phyloP scores from a whole-genome alignment of 768 basidiomycete species.

The Boletus edulis region DNA sequence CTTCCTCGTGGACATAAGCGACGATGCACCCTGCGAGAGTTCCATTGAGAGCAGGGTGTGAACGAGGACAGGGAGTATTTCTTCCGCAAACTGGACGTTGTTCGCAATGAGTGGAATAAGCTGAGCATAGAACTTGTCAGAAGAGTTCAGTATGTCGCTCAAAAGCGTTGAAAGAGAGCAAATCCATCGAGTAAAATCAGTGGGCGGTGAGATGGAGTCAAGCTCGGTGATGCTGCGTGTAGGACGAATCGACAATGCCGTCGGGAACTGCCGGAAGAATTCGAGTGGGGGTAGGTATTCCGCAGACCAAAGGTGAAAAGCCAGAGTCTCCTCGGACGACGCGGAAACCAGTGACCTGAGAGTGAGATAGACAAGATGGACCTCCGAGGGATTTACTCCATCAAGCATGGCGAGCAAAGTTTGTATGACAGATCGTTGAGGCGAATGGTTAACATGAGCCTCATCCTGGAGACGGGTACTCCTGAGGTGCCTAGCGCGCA shows the following conservation, averaged over 20 bases:
- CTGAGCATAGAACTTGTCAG: slow-evolving; percentile 66
- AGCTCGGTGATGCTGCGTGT: slow-evolving; percentile 37
- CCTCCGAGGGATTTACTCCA: slow-evolving; percentile 44
- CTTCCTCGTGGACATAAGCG: slow-evolving; percentile 9
- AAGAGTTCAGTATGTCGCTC: slow-evolving; percentile 51
- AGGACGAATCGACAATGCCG: slow-evolving; percentile 32
- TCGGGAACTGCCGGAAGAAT: slow-evolving; percentile 47
- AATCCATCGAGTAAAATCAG: slow-evolving; percentile 64
- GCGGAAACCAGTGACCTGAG: slow-evolving; percentile 56
- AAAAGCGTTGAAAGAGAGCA: slow-evolving; percentile 54
- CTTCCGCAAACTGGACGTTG: slow-evolving; percentile 58
- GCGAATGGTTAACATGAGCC: slow-evolving; percentile 24
- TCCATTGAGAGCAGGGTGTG: slow-evolving; percentile 55
- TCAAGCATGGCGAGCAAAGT: slow-evolving; percentile 60
- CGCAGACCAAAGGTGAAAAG: slow-evolving; percentile 32
- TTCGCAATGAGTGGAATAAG: slow-evolving; percentile 56
- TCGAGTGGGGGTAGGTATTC: slow-evolving; percentile 46
- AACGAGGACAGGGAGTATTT: slow-evolving; percentile 72
- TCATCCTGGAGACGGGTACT: slow-evolving; percentile 12
- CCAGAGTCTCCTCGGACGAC: slow-evolving; percentile 29
- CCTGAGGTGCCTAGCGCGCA: slow-evolving; percentile 38
- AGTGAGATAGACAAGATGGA: slow-evolving; percentile 60
- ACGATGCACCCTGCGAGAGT: slow-evolving; percentile 6
- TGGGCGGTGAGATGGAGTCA: slow-evolving; percentile 34
- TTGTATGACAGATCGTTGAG: slow-evolving; percentile 51